Evolutionary conservation across 192 early-diverging fungal species (phyloP).

Genomic region (Backusella australiensis): DNA sequence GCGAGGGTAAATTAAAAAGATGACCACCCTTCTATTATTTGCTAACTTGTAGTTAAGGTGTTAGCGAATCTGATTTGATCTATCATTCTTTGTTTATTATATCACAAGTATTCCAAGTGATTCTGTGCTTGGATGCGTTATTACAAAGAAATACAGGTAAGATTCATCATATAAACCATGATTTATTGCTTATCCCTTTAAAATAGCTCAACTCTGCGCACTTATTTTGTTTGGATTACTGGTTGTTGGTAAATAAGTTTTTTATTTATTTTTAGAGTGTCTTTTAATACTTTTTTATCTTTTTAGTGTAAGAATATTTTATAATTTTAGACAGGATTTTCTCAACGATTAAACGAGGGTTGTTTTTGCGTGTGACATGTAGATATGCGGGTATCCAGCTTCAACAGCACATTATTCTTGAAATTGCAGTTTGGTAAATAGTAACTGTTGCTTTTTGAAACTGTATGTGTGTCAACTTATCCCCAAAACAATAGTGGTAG

Average conservation of each 20-base stretch:
- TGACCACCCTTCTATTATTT: not conserved
- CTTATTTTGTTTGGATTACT: constrained; percentile 33
- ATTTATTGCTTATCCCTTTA: not conserved
- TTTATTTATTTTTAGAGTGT: not conserved
- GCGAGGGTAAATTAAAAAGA: constrained; percentile 17
- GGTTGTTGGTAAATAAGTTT: constrained; percentile 32
- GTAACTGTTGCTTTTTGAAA: too few relatives aligned
- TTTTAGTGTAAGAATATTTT: not conserved
- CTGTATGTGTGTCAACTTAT: too few relatives aligned
- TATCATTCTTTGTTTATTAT: constrained; percentile 41
- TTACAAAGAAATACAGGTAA: constrained; percentile 37
- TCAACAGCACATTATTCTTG: constrained; percentile 40
- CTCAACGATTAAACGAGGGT: not conserved
- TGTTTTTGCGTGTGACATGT: not conserved
- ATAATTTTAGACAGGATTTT: not conserved
- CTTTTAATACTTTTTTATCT: not conserved
- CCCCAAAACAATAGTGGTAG: constrained; percentile 10
- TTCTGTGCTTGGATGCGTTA: constrained; percentile 35
- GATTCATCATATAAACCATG: not conserved
- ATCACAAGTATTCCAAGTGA: constrained; percentile 36
- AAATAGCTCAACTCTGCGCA: constrained; percentile 32
- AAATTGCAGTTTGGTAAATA: constrained; percentile 34
- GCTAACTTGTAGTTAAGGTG: constrained; percentile 18
- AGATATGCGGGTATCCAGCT: constrained; percentile 40
- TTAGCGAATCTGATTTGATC: constrained; percentile 40